These are phyloP conservation scores for Phytophthora fragariaefolia DNA, from an alignment of 352 stramenopile genomes.

Conservation along the genomic window DNA sequence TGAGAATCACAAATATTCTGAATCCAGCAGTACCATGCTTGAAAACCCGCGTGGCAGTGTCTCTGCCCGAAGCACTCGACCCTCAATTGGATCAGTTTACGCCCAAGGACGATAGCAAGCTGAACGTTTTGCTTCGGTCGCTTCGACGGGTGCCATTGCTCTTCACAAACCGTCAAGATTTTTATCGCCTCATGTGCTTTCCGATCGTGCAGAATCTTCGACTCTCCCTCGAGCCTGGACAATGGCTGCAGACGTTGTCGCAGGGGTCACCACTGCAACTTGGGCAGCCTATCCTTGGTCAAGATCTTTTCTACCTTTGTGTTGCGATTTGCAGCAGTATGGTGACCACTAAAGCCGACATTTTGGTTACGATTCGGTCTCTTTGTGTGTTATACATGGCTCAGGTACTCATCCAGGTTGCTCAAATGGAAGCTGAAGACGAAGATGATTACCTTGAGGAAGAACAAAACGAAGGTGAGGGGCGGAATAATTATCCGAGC, in stretches of 20 bases:
- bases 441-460: slow-evolving; percentile 56
- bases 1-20: slow-evolving; percentile 73
- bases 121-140: slow-evolving; percentile 73
- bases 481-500: not conserved
- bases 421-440: slow-evolving; percentile 60
- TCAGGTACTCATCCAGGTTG: slow-evolving; percentile 76
- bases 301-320: slow-evolving; percentile 81
- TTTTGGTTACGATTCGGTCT: slow-evolving; percentile 78
- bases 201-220: slow-evolving; percentile 62
- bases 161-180: slow-evolving; percentile 59
- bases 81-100: slow-evolving; percentile 72
- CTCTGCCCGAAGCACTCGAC: slow-evolving; percentile 70
- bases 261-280: slow-evolving; percentile 60
- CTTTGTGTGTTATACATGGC: slow-evolving; percentile 83
- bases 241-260: slow-evolving; percentile 58
- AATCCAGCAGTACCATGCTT: slow-evolving; percentile 58
- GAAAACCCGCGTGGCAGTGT: slow-evolving; percentile 69
- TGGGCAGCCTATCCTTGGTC: slow-evolving; percentile 64
- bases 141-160: slow-evolving; percentile 63
- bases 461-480: slow-evolving; percentile 26
- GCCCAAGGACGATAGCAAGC: slow-evolving; percentile 80
- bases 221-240: slow-evolving; percentile 44
- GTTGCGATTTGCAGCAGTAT: slow-evolving; percentile 83
- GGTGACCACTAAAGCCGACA: slow-evolving; percentile 78
- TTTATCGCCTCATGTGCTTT: slow-evolving; percentile 56